These are phyloP conservation scores for Smittium mucronatum DNA, from an alignment of 371 early-diverging fungal species.

Conservation along the genomic window DNA sequence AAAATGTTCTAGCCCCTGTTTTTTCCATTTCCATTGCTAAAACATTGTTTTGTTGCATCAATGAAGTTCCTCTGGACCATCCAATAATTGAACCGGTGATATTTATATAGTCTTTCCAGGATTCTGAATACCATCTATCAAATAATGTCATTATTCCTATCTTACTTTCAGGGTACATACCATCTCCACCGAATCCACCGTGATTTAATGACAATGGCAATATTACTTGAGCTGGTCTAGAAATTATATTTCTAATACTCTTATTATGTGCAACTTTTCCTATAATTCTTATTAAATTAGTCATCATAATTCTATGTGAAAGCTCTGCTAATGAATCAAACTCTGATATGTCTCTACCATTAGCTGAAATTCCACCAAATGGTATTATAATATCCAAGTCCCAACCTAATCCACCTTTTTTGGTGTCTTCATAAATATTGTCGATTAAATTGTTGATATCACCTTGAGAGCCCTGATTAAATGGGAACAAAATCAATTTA, in stretches of 20 bases:
- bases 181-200: conserved; percentile 87
- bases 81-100: conserved; percentile 90
- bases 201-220: conserved; percentile 93
- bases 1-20: conserved; percentile 85
- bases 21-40: conserved; percentile 81
- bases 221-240: conserved; percentile 82
- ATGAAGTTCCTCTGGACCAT: conserved; percentile 94
- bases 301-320: conserved; percentile 49
- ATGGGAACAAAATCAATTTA: conserved; percentile 77
- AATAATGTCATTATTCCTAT: conserved; percentile 81
- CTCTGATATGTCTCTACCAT: conserved; percentile 73
- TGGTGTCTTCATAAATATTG: conserved; percentile 68
- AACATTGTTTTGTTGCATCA: conserved; percentile 87
- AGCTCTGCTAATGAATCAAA: conserved; percentile 84
- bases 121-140: conserved; percentile 86
- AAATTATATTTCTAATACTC: conserved; percentile 61
- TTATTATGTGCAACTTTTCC: conserved; percentile 41
- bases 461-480: conserved; percentile 86
- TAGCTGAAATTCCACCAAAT: conserved; percentile 88
- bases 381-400: conserved; percentile 91
- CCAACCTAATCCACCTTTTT: conserved; percentile 67
- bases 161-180: conserved; percentile 91
- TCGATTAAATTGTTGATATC: conserved; percentile 71
- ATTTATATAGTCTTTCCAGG: conserved; percentile 79
- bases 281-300: conserved; percentile 39